Evolutionary conservation across 176 grass and related monocot genomes (phyloP), one percentile per base, ranked within the genome.

Genomic region (Microstegium vimineum): DNA sequence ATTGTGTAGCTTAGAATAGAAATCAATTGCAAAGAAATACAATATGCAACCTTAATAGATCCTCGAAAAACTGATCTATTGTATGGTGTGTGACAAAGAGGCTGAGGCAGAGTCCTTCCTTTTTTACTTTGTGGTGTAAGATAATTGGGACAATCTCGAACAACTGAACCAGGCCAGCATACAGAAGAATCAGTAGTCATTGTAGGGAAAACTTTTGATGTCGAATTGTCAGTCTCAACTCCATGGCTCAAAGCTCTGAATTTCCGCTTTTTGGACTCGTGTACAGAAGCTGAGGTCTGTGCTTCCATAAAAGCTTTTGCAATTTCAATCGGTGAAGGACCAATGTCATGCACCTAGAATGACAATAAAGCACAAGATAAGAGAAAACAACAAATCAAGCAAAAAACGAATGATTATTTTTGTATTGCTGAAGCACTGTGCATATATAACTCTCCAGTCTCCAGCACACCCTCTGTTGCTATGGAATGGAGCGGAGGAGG

Each of bases 281-380:
- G n/a, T n/a, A n/a, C n/a, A n/a, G n/a, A n/a, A n/a, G n/a, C n/a
- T n/a, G n/a, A n/a, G n/a, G n/a, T n/a, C n/a, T 80, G 74, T 37
- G 87, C 77, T 86, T 81, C 75, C 82, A 93, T 86, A 85, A 88
- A 93, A n/a, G n/a, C 85, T 73, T 80, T 90, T 62, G 85, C 91
- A 88, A 90, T 87, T 90, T 93, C 91, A 73, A 85, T 79, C 49
- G 85, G 88, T 68, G 88, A 93, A 71, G 78, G 84, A 70, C 77
- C 57, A 83, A 52, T 69, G 72, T 69, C 79, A 38, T 73, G 68
- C 60, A 37, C 88, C 91, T 93, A 88, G 7, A 76, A 90, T 49
- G 46, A 25, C 38, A 85, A 73, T 25, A 86, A 82, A 42, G 38
- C 68, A 76, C 14, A 32, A 67, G 71, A 81, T 81, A 6, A 60